Conservation (phyloP, 1,284 basidiomycete species). For the Cutaneotrichosporon sp. region DNA sequence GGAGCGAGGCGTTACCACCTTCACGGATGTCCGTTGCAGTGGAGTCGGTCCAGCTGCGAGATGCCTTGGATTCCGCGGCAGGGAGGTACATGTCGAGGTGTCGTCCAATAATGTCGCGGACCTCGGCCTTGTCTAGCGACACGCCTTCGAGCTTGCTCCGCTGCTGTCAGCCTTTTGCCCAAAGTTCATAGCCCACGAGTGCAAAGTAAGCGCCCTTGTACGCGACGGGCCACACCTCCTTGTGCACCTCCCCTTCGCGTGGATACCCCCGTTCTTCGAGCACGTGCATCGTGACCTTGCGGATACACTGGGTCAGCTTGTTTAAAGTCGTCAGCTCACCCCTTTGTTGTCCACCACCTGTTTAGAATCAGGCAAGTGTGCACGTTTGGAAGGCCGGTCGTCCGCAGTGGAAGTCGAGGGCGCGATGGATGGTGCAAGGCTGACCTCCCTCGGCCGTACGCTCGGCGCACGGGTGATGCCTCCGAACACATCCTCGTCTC, state of each 20-base stretch:
- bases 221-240: constrained; percentile 46
- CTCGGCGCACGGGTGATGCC: constrained; percentile 9
- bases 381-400: not conserved
- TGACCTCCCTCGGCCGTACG: not conserved
- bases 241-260: constrained; percentile 42
- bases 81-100: constrained; percentile 50
- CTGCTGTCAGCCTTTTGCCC: constrained; percentile 15
- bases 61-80: not conserved
- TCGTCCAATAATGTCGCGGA: constrained; percentile 34
- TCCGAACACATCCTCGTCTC: constrained; percentile 46
- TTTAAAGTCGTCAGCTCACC: constrained; percentile 1
- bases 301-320: constrained; percentile 34
- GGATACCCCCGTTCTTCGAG: constrained; percentile 38
- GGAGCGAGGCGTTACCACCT: not conserved
- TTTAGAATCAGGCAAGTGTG: constrained; percentile 25
- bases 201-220: constrained; percentile 49
- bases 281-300: constrained; percentile 42
- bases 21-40: not conserved
- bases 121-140: constrained; percentile 36
- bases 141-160: constrained; percentile 22
- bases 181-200: constrained; percentile 36
- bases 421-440: constrained; percentile 12
- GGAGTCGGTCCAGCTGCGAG: not conserved
- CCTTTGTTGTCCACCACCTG: constrained; percentile 20
- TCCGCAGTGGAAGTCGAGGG: not conserved